These are phyloP conservation scores for Geotrichum fermentans DNA, from an alignment of 1,139 yeast genomes.

Conservation along the genomic window DNA sequence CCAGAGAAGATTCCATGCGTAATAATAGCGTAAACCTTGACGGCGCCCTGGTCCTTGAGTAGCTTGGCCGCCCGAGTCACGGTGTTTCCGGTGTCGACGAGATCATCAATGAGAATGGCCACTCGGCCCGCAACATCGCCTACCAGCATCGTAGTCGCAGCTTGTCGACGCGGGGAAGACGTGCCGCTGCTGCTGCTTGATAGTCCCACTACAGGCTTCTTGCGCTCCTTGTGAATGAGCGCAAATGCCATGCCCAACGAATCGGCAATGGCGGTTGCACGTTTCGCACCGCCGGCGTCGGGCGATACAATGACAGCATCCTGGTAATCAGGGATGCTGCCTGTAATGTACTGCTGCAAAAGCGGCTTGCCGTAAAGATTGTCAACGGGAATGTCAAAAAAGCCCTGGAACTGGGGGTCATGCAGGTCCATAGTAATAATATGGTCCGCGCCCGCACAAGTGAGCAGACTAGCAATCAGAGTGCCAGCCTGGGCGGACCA, in stretches of 20 bases:
- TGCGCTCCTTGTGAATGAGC: slow-evolving; percentile 88
- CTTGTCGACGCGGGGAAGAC: slow-evolving; percentile 21
- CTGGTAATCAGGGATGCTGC: slow-evolving; percentile 65
- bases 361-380: slow-evolving; percentile 82
- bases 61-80: slow-evolving; percentile 87
- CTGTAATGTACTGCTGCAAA: slow-evolving; percentile 71
- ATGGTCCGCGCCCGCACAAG: slow-evolving; percentile 94
- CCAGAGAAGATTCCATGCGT: slow-evolving; percentile 95
- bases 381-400: slow-evolving; percentile 88
- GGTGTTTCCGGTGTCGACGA: slow-evolving; percentile 91
- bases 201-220: slow-evolving; percentile 42
- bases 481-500: slow-evolving; percentile 98
- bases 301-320: slow-evolving; percentile 89
- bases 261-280: slow-evolving; percentile 94
- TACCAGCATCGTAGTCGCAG: slow-evolving; percentile 81
- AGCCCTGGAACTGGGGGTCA: slow-evolving; percentile 93
- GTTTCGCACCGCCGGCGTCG: slow-evolving; percentile 95
- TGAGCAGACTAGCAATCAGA: slow-evolving; percentile 77
- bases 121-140: slow-evolving; percentile 84
- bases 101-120: slow-evolving; percentile 85
- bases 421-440: slow-evolving; percentile 96
- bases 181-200: slow-evolving; percentile 7
- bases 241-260: slow-evolving; percentile 86
- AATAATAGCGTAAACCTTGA: slow-evolving; percentile 75
- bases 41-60: slow-evolving; percentile 89